phyloP scores from a whole-genome alignment of 108 stramenopile genomes.

The Skeletonema costatum region DNA sequence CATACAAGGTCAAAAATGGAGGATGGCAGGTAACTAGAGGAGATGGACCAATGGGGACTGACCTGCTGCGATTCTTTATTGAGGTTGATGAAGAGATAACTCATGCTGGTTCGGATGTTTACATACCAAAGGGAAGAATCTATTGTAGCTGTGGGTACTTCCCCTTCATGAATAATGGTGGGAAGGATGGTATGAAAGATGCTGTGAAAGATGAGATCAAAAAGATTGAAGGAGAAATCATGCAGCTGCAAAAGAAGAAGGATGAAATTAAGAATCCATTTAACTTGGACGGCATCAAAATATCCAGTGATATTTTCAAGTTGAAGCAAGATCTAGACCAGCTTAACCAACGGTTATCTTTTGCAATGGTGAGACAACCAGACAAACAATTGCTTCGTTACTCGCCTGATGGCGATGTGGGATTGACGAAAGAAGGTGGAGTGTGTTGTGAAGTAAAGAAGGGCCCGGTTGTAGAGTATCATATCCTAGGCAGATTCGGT shows the following conservation, averaged over 20 bases:
- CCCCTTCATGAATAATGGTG: conserved; percentile 29
- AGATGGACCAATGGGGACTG: conserved; percentile 72
- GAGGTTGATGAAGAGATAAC: conserved; percentile 59
- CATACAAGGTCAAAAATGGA: conserved; percentile 54
- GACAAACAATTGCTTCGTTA: conserved; percentile 56
- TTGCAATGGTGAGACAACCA: conserved; percentile 57
- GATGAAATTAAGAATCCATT: conserved; percentile 49
- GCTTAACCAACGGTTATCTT: conserved; percentile 26
- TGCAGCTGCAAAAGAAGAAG: conserved; percentile 39
- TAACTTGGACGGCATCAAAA: conserved; percentile 48
- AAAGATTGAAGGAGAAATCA: conserved; percentile 38
- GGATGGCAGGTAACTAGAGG: conserved; percentile 67
- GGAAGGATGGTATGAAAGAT: conserved; percentile 34
- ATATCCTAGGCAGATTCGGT: conserved; percentile 75
- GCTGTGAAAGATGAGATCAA: conserved; percentile 47
- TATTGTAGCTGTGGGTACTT: conserved; percentile 86
- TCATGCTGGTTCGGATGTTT: conserved; percentile 57
- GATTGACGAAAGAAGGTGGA: conserved; percentile 76
- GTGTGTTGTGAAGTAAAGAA: conserved; percentile 76
- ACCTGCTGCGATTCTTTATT: conserved; percentile 71
- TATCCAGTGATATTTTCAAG: conserved; percentile 38
- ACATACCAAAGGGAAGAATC: conserved; percentile 69
- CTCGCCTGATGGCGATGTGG: conserved; percentile 63
- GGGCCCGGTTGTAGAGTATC: conserved; percentile 72
- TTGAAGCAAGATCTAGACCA: conserved; percentile 28